Evolutionary conservation across 2,329 filamentous ascomycete genomes (phyloP).

Genomic region (Eurotiales sp.): DNA sequence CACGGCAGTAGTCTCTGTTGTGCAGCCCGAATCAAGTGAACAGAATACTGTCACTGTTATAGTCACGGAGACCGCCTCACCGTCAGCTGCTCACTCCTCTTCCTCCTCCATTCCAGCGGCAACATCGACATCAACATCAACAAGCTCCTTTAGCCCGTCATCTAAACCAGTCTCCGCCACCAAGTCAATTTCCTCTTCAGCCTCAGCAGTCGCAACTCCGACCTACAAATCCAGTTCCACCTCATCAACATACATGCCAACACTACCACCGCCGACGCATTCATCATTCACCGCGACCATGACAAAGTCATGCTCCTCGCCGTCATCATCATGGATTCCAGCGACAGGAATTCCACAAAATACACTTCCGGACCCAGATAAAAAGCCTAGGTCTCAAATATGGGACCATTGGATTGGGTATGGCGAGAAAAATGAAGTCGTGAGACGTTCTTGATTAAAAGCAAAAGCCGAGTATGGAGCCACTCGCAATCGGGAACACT

Average conservation of each 20-base stretch:
- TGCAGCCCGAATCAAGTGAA: conserved; percentile 3
- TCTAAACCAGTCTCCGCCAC: background rate
- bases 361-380: background rate
- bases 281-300: background rate
- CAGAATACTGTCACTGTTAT: conserved; percentile 12
- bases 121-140: background rate
- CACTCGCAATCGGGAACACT: too few species aligned
- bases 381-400: background rate
- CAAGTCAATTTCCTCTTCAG: background rate
- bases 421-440: background rate
- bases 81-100: background rate
- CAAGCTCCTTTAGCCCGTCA: background rate
- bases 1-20: conserved; percentile 14
- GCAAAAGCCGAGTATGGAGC: too few species aligned
- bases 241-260: background rate
- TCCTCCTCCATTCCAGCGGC: background rate
- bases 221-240: background rate
- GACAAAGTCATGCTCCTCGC: background rate
- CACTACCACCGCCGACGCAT: background rate
- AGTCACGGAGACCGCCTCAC: background rate
- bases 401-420: background rate
- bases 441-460: conserved; percentile 1
- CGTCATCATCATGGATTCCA: conserved; percentile 3
- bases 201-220: background rate
- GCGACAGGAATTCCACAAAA: background rate